Evolutionary conservation across 768 basidiomycete genomes (phyloP), one percentile per base, ranked within the genome.

Genomic region (Xerocomus potaroensis): DNA sequence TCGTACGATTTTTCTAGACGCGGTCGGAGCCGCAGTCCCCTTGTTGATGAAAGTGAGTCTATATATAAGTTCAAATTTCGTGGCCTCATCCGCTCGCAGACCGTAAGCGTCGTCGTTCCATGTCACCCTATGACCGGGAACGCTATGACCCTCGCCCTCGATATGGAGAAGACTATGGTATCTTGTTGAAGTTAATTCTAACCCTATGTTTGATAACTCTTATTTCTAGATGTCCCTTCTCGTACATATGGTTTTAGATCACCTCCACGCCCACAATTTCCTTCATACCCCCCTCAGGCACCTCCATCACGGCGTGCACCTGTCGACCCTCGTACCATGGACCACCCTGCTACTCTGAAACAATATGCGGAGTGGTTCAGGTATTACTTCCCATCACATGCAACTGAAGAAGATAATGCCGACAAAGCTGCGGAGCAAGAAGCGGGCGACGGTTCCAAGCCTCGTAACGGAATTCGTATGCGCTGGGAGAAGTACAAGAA

Each of bases 401-500:
- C 87, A 14, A 73, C 74, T 7, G 87, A 91, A 51, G 91, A 92
- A 67, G 90, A 93, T 59, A 83, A 74, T 41, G 80, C 82, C 38
- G 89, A 90, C 71, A 89, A 89, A 59, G 84, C 81, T 41, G 87
- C 87, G 12, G 88, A 91, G 57, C 83, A 83, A 63, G 84, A 88
- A 63, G 87, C 87, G 8, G 87, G 81, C 15, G 84, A 90, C 59
- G 87, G 87, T 30, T 76, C 82, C 22, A 89, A 87, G 64, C 88
- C 89, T 34, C 81, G 88, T 33, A 87, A 88, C 53, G 88, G 87
- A 43, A 91, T 91, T 68, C 83, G 81, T 66, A 66, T 78, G 50
- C 80, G 81, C 40, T 96, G 92, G 84, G 91, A 95, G 67, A 90
- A 89, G 61, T 95, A 96, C 65, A 91, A 92, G 70, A 93, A 92